phyloP scores from a whole-genome alignment of 225 moss, liverwort and hornwort genomes.

The Bryum argenteum region DNA sequence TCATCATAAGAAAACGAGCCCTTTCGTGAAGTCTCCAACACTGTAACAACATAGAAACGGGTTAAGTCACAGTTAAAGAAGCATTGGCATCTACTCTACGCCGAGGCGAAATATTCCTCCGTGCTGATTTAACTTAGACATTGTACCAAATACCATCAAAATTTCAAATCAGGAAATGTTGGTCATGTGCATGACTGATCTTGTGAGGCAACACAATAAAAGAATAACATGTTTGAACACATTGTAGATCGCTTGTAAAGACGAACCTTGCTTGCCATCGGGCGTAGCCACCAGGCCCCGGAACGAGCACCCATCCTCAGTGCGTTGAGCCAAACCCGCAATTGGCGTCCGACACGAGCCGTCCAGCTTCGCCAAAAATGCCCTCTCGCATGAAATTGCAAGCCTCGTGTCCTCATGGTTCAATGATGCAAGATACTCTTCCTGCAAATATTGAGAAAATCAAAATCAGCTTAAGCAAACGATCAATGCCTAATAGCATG shows the following conservation, averaged over 20 bases:
- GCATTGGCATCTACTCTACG: neutral
- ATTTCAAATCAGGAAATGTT: too few relatives aligned
- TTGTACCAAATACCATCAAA: neutral
- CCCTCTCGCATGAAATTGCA: slow-evolving; percentile 84
- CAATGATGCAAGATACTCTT: slow-evolving; percentile 73
- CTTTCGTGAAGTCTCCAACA: slow-evolving; percentile 79
- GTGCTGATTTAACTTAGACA: neutral
- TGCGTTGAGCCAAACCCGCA: slow-evolving; percentile 85
- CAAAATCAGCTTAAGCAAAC: slow-evolving; percentile 7
- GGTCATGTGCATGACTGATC: too few relatives aligned
- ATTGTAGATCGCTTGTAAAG: neutral
- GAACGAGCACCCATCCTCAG: slow-evolving; percentile 70
- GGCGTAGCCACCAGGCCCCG: slow-evolving; percentile 82
- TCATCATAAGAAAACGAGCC: slow-evolving; percentile 72
- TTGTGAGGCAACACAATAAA: neutral
- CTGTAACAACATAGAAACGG: slow-evolving; percentile 44
- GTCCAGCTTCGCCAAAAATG: slow-evolving; percentile 82
- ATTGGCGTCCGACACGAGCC: slow-evolving; percentile 98
- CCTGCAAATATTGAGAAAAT: slow-evolving; percentile 40
- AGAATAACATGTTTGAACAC: neutral
- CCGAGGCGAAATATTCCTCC: neutral
- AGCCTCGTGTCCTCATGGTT: slow-evolving; percentile 90
- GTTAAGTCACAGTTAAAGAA: neutral
- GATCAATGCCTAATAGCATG: neutral
- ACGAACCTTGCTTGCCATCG: slow-evolving; percentile 82